These are phyloP conservation scores for Kockovaella imperatae DNA, from an alignment of 768 basidiomycete species.

Conservation along the genomic window DNA sequence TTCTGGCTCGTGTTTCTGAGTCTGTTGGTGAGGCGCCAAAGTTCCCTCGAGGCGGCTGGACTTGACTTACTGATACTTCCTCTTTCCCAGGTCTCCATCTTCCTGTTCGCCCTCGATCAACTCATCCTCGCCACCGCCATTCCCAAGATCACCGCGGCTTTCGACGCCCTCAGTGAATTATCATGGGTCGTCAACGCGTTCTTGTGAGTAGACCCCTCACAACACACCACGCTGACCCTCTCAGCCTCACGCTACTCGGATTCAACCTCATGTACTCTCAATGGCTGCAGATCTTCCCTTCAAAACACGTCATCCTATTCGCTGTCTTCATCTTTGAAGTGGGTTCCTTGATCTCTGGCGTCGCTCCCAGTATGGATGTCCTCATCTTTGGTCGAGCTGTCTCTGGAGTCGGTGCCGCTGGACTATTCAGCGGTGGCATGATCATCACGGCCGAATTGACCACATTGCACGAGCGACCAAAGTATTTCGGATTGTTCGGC, in stretches of 20 bases:
- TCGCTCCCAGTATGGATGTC: slow-evolving; percentile 37
- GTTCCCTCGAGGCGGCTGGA: no score
- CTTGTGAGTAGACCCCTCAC: slow-evolving; percentile 16
- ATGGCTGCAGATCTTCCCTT: slow-evolving; percentile 39
- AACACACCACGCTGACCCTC: slow-evolving; percentile 2
- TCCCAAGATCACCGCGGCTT: slow-evolving; percentile 38
- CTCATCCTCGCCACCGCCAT: slow-evolving; percentile 46
- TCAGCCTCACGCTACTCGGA: slow-evolving; percentile 39
- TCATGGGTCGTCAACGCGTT: slow-evolving; percentile 42
- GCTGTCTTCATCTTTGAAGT: slow-evolving; percentile 48
- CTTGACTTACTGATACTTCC: no score
- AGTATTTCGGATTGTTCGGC: slow-evolving; percentile 41
- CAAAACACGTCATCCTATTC: slow-evolving; percentile 39
- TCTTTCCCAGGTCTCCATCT: no score
- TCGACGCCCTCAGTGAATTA: slow-evolving; percentile 34
- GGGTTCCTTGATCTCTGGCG: slow-evolving; percentile 49
- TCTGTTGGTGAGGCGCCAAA: slow-evolving; percentile 30
- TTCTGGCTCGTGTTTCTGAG: slow-evolving; percentile 28
- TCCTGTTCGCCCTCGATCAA: slow-evolving; percentile 39
- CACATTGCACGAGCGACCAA: slow-evolving; percentile 25
- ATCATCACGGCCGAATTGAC: slow-evolving; percentile 39
- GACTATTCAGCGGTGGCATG: slow-evolving; percentile 41
- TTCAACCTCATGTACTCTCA: slow-evolving; percentile 41
- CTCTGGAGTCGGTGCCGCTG: slow-evolving; percentile 50
- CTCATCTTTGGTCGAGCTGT: slow-evolving; percentile 49